phyloP scores from a whole-genome alignment of 202 grass and related monocot species.

The Carex arenaria region DNA sequence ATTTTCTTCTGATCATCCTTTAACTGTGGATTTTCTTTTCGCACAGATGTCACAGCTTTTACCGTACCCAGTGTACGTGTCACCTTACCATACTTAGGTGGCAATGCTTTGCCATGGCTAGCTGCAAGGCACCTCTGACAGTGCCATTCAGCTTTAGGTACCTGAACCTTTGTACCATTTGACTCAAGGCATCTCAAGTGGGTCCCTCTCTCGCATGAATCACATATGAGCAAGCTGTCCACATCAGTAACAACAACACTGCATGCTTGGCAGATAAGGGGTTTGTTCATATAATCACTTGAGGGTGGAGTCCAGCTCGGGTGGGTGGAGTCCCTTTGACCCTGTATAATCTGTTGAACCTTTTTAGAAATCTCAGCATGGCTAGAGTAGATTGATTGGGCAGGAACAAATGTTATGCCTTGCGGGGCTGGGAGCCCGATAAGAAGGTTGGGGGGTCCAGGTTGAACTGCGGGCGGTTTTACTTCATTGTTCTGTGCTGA shows the following conservation, averaged over 20 bases:
- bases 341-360: constrained; percentile 54
- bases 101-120: constrained; percentile 82
- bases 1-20: constrained; percentile 48
- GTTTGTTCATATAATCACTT: constrained; percentile 75
- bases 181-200: constrained; percentile 88
- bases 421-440: constrained; percentile 52
- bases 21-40: constrained; percentile 37
- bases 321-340: constrained; percentile 36
- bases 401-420: constrained; percentile 35
- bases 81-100: constrained; percentile 98
- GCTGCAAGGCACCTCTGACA: constrained; percentile 65
- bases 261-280: constrained; percentile 79
- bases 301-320: constrained; percentile 86
- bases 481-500: constrained; percentile 30
- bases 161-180: constrained; percentile 54
- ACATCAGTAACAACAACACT: constrained; percentile 59
- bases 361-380: constrained; percentile 73
- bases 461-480: constrained; percentile 37
- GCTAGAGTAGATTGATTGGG: constrained; percentile 45
- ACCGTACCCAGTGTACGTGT: constrained; percentile 59
- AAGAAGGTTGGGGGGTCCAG: constrained; percentile 31
- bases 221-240: constrained; percentile 88
- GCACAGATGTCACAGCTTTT: constrained; percentile 41
- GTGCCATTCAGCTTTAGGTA: constrained; percentile 93
- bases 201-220: constrained; percentile 91